Percentiles rank a stretch among this genome's conserved stretches.
Conservation (phyloP, 2,329 filamentous ascomycete species). For the Pseudogymnoascus verrucosus region DNA sequence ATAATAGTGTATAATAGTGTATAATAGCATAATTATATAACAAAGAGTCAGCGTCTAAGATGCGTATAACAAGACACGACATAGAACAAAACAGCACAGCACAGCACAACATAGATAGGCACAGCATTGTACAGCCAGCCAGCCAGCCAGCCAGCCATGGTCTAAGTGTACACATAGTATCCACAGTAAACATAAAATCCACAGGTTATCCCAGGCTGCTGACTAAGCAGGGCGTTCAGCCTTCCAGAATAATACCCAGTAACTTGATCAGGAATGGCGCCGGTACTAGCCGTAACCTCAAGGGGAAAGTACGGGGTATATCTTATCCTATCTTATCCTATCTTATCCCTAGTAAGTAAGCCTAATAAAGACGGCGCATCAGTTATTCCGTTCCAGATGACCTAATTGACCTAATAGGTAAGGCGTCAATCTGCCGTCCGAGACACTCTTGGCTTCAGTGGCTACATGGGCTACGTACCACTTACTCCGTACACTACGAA, state of each 20-base stretch:
- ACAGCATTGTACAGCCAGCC: neutral
- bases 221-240: neutral
- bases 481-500: neutral
- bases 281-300: slow-evolving; percentile 3
- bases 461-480: neutral
- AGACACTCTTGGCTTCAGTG: neutral
- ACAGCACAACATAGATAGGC: neutral
- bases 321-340: too few relatives aligned
- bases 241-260: neutral
- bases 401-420: too few relatives aligned
- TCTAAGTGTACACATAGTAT: neutral
- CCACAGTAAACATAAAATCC: too few relatives aligned
- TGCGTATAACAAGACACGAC: neutral
- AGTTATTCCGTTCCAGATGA: neutral
- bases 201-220: neutral
- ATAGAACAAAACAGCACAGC: neutral
- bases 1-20: neutral
- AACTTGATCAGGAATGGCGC: neutral
- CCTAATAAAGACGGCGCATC: neutral
- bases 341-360: neutral
- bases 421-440: neutral
- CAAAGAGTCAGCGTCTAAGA: neutral
- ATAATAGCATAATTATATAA: neutral
- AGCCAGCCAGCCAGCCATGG: neutral
- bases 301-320: neutral